These are phyloP conservation scores for Colletotrichum sublineola DNA, from an alignment of 2,329 filamentous ascomycete genomes.

Conservation along the genomic window DNA sequence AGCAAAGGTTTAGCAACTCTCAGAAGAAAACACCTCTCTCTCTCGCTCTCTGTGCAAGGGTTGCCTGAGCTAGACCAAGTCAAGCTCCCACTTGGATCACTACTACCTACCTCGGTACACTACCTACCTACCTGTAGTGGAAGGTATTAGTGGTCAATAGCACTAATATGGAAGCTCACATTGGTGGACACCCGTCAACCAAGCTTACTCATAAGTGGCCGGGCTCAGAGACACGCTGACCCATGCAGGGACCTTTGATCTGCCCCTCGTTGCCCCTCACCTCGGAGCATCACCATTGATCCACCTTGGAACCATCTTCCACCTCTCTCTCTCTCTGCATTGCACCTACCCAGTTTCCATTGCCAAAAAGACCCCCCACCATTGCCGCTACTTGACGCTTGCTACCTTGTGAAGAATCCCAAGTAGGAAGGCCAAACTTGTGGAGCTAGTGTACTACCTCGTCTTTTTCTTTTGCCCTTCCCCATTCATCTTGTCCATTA, in stretches of 20 bases:
- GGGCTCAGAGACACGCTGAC: constrained; percentile 17
- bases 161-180: background rate
- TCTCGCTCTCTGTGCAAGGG: background rate
- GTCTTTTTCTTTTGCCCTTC: constrained; percentile 11
- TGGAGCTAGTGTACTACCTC: constrained; percentile 25
- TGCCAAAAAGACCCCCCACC: constrained; percentile 23
- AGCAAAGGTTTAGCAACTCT: background rate
- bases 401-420: constrained; percentile 25
- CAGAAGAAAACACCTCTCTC: background rate
- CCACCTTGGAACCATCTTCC: constrained; percentile 23
- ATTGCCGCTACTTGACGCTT: constrained; percentile 21
- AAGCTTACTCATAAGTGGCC: constrained; percentile 18
- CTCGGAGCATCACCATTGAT: constrained; percentile 35
- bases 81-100: background rate
- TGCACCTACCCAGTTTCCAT: constrained; percentile 11
- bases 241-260: constrained; percentile 43
- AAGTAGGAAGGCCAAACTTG: constrained; percentile 38
- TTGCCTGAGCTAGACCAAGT: background rate
- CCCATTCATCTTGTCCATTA: background rate
- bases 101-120: background rate
- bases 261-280: constrained; percentile 43
- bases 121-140: constrained; percentile 2
- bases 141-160: constrained; percentile 22
- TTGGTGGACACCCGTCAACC: constrained; percentile 6
- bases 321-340: constrained; percentile 12